phyloP scores from a whole-genome alignment of 2,329 filamentous ascomycete genomes.

The Penicillium expansum region DNA sequence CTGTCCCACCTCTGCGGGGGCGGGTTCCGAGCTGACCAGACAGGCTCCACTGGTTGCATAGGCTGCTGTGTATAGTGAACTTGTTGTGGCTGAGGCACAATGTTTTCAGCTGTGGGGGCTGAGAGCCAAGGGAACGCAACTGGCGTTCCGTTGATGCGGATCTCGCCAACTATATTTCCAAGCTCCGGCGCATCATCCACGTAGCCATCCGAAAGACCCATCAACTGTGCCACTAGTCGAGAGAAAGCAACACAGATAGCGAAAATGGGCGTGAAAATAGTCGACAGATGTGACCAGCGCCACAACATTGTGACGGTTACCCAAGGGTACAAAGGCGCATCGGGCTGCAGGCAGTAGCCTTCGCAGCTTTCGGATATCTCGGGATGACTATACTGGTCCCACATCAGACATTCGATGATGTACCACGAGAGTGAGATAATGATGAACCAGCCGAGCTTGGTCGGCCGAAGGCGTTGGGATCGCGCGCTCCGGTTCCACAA shows the following conservation, averaged over 20 bases:
- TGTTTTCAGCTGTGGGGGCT: conserved; percentile 13
- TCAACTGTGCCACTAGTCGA: conserved; percentile 33
- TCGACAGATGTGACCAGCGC: conserved; percentile 44
- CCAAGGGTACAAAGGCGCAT: conserved; percentile 55
- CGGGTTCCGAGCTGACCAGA: conserved; percentile 17
- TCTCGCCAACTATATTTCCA: conserved; percentile 29
- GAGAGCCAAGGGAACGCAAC: conserved; percentile 22
- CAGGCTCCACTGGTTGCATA: not conserved
- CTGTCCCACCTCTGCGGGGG: conserved; percentile 11
- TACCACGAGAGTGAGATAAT: conserved; percentile 49
- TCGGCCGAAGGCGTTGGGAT: conserved; percentile 34
- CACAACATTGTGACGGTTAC: conserved; percentile 56
- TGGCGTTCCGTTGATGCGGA: conserved; percentile 31
- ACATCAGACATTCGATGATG: conserved; percentile 48
- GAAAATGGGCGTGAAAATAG: conserved; percentile 30
- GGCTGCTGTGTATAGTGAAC: conserved; percentile 9
- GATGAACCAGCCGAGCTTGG: conserved; percentile 40
- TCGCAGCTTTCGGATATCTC: conserved; percentile 48
- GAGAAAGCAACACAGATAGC: conserved; percentile 32
- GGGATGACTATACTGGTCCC: conserved; percentile 53
- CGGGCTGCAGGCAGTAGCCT: conserved; percentile 50
- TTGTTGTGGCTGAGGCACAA: conserved; percentile 9
- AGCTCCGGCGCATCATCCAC: conserved; percentile 32
- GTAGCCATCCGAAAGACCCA: conserved; percentile 45
- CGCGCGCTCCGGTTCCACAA: conserved; percentile 34